phyloP scores from a whole-genome alignment of 257 asterid genomes.

The Forsythia suspensa region DNA sequence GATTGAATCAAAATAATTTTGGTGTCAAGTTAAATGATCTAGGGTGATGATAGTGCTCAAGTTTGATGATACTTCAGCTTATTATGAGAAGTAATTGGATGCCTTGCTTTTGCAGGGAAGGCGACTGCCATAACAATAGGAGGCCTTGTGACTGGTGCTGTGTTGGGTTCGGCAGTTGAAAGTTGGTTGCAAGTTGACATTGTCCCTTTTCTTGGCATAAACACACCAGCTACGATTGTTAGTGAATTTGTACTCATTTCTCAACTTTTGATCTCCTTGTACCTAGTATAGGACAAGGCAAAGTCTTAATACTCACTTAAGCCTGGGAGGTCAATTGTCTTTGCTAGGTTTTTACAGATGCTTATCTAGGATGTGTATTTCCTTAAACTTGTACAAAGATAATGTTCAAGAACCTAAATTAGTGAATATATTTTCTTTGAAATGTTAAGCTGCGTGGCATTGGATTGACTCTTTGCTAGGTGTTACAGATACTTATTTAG shows the following conservation, averaged over 20 bases:
- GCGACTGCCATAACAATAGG: slow-evolving; percentile 89
- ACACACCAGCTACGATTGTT: slow-evolving; percentile 82
- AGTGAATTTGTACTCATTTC: slow-evolving; percentile 84
- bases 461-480: slow-evolving; percentile 4
- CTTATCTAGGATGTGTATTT: slow-evolving; percentile 44
- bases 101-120: slow-evolving; percentile 62
- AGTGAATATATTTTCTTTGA: slow-evolving; percentile 30
- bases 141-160: slow-evolving; percentile 97
- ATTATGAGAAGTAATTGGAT: background rate
- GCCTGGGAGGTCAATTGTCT: slow-evolving; percentile 28
- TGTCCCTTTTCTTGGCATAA: slow-evolving; percentile 88
- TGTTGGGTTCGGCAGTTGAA: slow-evolving; percentile 92
- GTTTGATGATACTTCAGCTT: background rate
- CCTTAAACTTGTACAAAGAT: slow-evolving; percentile 46
- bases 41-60: background rate
- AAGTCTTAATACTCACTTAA: slow-evolving; percentile 14
- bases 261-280: slow-evolving; percentile 80
- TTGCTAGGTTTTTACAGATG: slow-evolving; percentile 21
- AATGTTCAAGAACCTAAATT: slow-evolving; percentile 40
- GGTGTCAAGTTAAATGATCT: background rate
- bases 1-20: background rate
- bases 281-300: slow-evolving; percentile 54
- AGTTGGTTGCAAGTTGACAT: slow-evolving; percentile 94
- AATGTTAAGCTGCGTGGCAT: background rate
- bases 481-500: slow-evolving; percentile 34